A percentile compares a stretch with the other conserved stretches of the same genome.
phyloP scores from a whole-genome alignment of 176 grass and related monocot species.

The Oryza rufipogon region DNA sequence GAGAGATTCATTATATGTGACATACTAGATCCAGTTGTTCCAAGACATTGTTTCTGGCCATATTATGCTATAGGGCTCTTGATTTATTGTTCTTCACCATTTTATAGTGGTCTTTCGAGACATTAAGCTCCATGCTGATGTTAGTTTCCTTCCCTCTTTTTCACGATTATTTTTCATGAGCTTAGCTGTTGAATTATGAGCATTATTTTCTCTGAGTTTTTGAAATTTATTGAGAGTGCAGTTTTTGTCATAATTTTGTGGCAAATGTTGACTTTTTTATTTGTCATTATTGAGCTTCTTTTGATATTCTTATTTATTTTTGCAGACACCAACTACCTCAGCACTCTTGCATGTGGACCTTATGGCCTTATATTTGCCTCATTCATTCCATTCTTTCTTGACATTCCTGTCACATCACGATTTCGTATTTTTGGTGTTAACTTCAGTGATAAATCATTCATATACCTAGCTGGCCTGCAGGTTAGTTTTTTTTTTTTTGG shows the following conservation, averaged over 20 bases:
- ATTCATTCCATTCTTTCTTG: constrained; percentile 86
- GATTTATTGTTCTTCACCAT: constrained; percentile 16
- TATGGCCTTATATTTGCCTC: constrained; percentile 94
- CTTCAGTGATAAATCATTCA: constrained; percentile 87
- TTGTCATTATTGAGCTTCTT: constrained; percentile 26
- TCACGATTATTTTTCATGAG: constrained; percentile 31
- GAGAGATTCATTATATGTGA: constrained; percentile 22
- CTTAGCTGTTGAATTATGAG: not conserved
- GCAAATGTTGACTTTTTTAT: not conserved
- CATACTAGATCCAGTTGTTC: constrained; percentile 16
- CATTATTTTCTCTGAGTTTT: not conserved
- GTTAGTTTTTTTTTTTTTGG: constrained; percentile 40
- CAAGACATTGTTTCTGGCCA: constrained; percentile 4
- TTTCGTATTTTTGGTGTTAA: constrained; percentile 81
- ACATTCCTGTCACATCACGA: constrained; percentile 82
- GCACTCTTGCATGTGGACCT: constrained; percentile 77
- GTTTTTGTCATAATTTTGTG: constrained; percentile 19
- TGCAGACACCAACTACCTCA: constrained; percentile 74
- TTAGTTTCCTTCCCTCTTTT: not conserved
- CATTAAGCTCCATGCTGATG: not conserved
- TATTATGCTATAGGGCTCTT: not conserved
- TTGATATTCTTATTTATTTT: constrained; percentile 10
- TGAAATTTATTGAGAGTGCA: not conserved
- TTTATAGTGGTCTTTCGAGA: not conserved
- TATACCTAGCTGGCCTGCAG: constrained; percentile 94